Evolutionary conservation across 148 eudicot genomes (phyloP).

Genomic region (Nepenthes mirabilis): DNA sequence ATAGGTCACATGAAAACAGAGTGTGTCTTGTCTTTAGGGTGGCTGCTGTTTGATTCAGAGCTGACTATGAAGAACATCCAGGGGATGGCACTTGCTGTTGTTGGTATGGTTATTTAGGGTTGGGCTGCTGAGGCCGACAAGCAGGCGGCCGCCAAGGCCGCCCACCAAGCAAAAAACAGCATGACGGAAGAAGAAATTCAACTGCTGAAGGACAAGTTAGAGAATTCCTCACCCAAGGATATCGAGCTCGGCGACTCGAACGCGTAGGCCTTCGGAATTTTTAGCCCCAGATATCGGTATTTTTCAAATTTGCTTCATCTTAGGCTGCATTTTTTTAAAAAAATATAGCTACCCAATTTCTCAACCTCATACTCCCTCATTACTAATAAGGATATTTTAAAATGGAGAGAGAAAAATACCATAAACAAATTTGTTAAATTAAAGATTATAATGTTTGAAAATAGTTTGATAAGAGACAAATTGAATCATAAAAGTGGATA

Average conservation of each 20-base stretch:
- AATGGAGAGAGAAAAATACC: too few species aligned
- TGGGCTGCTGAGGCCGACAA: slow-evolving; percentile 52
- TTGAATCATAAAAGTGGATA: too few species aligned
- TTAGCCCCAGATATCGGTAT: background rate
- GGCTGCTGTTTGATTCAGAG: slow-evolving; percentile 47
- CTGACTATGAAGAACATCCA: slow-evolving; percentile 44
- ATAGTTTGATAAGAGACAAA: too few species aligned
- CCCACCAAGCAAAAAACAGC: slow-evolving; percentile 28
- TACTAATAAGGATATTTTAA: too few species aligned
- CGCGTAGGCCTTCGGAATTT: slow-evolving; percentile 6
- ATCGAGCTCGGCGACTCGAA: slow-evolving; percentile 25
- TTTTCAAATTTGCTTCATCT: background rate
- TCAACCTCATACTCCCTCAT: too few species aligned
- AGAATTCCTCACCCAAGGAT: slow-evolving; percentile 21
- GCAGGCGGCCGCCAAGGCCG: slow-evolving; percentile 19
- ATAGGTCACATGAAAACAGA: slow-evolving; percentile 65
- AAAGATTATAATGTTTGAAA: too few species aligned
- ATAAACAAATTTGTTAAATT: too few species aligned
- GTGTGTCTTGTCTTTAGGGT: slow-evolving; percentile 44
- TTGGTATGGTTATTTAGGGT: slow-evolving; percentile 48
- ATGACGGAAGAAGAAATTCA: slow-evolving; percentile 47
- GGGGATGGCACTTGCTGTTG: slow-evolving; percentile 42
- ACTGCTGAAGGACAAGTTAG: slow-evolving; percentile 33
- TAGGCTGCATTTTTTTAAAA: too few species aligned
- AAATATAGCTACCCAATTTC: too few species aligned